These are phyloP conservation scores for Alternaria triticina DNA, from an alignment of 2,329 filamentous ascomycete species.

Conservation along the genomic window DNA sequence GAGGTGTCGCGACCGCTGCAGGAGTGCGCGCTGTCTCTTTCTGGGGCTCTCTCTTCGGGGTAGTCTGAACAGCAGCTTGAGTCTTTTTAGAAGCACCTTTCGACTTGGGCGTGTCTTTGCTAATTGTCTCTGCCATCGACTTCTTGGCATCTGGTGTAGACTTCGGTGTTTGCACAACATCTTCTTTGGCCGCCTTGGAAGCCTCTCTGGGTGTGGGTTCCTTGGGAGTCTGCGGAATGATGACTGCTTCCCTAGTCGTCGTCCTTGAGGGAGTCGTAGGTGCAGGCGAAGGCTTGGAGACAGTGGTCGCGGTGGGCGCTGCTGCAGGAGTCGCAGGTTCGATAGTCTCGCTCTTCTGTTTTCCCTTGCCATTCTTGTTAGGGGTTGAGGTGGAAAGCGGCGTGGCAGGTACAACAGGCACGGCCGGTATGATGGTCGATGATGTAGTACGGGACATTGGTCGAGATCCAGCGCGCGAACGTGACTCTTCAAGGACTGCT, in stretches of 20 bases:
- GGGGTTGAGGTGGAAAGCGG: conserved; percentile 41
- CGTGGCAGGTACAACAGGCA: conserved; percentile 51
- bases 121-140: conserved; percentile 10
- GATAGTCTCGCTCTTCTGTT: conserved; percentile 16
- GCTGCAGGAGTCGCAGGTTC: conserved; percentile 4
- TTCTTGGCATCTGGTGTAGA: conserved; percentile 27
- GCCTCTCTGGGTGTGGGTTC: conserved; percentile 14
- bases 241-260: conserved; percentile 12
- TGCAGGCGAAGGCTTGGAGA: conserved; percentile 12
- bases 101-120: conserved; percentile 27
- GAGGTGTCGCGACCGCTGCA: conserved; percentile 12
- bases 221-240: conserved; percentile 16
- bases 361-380: conserved; percentile 34
- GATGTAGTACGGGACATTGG: conserved; percentile 40
- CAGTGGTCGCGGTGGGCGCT: conserved; percentile 1
- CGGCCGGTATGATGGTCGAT: conserved; percentile 42
- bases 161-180: conserved; percentile 4
- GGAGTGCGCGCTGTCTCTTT: conserved; percentile 11
- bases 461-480: conserved; percentile 22
- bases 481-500: conserved; percentile 29
- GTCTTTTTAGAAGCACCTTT: conserved; percentile 29
- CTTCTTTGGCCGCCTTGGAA: conserved; percentile 19
- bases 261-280: conserved; percentile 33
- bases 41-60: conserved; percentile 11
- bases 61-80: conserved; percentile 15